These are phyloP conservation scores for Polyplosphaeria fusca DNA, from an alignment of 495 filamentous ascomycete genomes.

Conservation along the genomic window DNA sequence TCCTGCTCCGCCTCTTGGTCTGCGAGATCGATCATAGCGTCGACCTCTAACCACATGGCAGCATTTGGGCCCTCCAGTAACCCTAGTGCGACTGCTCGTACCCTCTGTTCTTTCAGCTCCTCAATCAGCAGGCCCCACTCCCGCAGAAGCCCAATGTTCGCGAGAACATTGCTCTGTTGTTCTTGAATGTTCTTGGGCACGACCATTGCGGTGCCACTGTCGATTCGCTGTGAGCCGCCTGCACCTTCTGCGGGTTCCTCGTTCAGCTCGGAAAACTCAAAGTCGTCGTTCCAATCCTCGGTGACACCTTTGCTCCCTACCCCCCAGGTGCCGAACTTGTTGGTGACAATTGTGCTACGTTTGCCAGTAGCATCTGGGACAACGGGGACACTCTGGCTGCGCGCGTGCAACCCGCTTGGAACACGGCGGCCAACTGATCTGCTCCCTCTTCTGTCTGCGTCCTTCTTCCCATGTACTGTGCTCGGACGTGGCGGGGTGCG, in stretches of 20 bases:
- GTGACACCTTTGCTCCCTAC: conserved; percentile 70
- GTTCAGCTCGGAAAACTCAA: conserved; percentile 40
- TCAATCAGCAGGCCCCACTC: conserved; percentile 46
- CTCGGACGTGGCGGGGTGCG: conserved; percentile 67
- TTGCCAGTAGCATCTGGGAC: conserved; percentile 63
- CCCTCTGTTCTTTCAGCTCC: conserved; percentile 44
- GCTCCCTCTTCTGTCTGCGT: conserved; percentile 66
- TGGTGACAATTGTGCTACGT: conserved; percentile 55
- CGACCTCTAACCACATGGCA: conserved; percentile 41
- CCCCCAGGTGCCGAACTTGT: conserved; percentile 88
- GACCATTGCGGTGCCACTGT: conserved; percentile 43
- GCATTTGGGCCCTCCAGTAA: conserved; percentile 35
- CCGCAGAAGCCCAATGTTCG: conserved; percentile 42
- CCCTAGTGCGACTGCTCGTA: conserved; percentile 38
- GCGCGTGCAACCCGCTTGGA: conserved; percentile 73
- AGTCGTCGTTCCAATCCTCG: conserved; percentile 48
- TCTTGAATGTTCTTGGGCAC: conserved; percentile 43
- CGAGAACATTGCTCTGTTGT: conserved; percentile 43
- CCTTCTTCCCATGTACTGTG: conserved; percentile 89
- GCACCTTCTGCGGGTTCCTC: conserved; percentile 31
- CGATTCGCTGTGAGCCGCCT: conserved; percentile 31
- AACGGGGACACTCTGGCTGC: conserved; percentile 94
- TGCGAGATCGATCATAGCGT: conserved; percentile 47
- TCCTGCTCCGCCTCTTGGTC: conserved; percentile 43
- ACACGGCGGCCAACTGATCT: conserved; percentile 70